phyloP scores from a whole-genome alignment of 2,329 filamentous ascomycete genomes.

The Xylariales sp. region DNA sequence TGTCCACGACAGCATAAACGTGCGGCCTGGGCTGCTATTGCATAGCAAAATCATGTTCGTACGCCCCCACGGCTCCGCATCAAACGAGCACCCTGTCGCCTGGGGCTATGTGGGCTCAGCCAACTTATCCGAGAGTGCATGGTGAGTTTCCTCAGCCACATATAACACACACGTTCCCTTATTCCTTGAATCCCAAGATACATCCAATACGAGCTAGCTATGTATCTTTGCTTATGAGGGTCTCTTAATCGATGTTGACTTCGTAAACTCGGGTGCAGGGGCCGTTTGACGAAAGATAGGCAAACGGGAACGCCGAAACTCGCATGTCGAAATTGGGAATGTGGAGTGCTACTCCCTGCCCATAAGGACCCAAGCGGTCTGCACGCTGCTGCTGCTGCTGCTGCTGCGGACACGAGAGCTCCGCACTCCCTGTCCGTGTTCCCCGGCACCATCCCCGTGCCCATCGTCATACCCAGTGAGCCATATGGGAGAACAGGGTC shows the following conservation, averaged over 20 bases:
- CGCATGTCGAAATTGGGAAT: constrained; percentile 92
- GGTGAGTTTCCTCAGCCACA: constrained; percentile 52
- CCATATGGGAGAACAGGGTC: constrained; percentile 19
- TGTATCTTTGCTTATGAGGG: no score
- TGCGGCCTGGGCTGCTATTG: constrained; percentile 68
- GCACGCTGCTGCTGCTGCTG: no score
- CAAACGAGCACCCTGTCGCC: constrained; percentile 28
- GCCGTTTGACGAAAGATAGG: constrained; percentile 68
- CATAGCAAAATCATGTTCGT: constrained; percentile 77
- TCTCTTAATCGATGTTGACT: no score
- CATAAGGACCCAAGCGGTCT: constrained; percentile 11
- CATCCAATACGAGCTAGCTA: no score
- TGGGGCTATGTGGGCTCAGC: constrained; percentile 90
- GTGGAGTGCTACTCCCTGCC: constrained; percentile 73
- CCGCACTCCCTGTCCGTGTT: constrained; percentile 27
- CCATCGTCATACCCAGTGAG: constrained; percentile 34
- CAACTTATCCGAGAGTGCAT: constrained; percentile 90
- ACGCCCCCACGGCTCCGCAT: no score
- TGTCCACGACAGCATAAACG: constrained; percentile 72
- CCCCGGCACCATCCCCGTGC: constrained; percentile 33
- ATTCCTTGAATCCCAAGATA: no score
- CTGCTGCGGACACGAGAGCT: no score
- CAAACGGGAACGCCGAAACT: constrained; percentile 66
- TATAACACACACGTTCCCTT: not conserved
- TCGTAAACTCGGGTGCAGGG: no score